Percentiles rank a stretch among this genome's conserved stretches.
Conservation (phyloP, 495 filamentous ascomycete genomes). For the Extremus antarcticus region DNA sequence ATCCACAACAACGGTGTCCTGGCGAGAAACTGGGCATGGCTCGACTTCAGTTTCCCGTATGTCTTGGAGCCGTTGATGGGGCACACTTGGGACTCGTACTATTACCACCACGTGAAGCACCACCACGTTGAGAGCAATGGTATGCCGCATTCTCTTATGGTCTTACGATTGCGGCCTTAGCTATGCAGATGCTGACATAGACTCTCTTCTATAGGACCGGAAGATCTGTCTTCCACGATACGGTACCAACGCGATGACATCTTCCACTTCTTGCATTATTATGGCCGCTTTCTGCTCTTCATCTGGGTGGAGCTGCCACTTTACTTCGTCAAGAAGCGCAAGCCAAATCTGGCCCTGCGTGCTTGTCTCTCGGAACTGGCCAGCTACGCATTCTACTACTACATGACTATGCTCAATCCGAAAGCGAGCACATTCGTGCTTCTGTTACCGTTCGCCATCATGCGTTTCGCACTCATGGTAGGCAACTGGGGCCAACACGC, state of each 20-base stretch:
- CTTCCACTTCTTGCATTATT: conserved; percentile 53
- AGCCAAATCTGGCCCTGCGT: conserved; percentile 40
- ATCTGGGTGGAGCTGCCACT: conserved; percentile 64
- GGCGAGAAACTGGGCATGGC: conserved; percentile 26
- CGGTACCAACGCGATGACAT: conserved; percentile 62
- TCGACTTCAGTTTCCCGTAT: conserved; percentile 61
- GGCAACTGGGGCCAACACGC: conserved; percentile 72
- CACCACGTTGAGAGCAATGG: conserved; percentile 74
- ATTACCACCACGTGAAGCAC: conserved; percentile 75
- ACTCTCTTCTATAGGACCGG: conserved; percentile 35
- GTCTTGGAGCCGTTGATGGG: conserved; percentile 64
- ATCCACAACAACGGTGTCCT: conserved; percentile 68
- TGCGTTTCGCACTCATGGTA: conserved; percentile 57
- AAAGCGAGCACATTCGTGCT: conserved; percentile 48
- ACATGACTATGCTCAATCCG: conserved; percentile 38
- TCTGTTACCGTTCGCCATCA: conserved; percentile 46
- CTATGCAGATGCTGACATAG: background rate
- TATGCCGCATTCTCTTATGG: background rate
- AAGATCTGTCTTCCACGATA: conserved; percentile 64
- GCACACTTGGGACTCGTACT: conserved; percentile 77
- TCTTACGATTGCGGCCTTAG: background rate
- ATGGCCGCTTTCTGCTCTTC: conserved; percentile 59
- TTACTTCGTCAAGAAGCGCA: conserved; percentile 54
- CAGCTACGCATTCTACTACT: conserved; percentile 34
- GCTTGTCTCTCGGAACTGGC: conserved; percentile 45